These are phyloP conservation scores for Cercospora sp. DNA, from an alignment of 2,329 filamentous ascomycete genomes.

Conservation along the genomic window DNA sequence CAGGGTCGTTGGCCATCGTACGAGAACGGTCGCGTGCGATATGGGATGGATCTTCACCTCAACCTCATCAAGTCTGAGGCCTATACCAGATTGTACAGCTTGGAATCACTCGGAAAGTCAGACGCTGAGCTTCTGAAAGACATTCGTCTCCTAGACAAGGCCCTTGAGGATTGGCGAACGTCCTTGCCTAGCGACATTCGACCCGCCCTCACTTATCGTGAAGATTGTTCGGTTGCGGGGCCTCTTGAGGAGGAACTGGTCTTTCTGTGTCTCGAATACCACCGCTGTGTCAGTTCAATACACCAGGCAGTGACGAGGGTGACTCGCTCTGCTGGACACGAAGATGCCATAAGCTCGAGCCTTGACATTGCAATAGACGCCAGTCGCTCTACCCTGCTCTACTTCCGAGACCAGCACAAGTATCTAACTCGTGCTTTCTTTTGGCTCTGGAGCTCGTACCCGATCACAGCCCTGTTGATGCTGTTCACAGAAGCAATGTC, in stretches of 20 bases:
- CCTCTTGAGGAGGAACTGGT: neutral
- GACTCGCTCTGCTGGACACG: neutral
- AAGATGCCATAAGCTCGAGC: neutral
- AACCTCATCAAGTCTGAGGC: neutral
- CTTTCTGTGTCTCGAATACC: neutral
- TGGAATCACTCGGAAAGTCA: neutral
- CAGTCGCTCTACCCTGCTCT: neutral
- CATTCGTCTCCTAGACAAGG: neutral
- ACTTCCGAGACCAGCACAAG: neutral
- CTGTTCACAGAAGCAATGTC: neutral
- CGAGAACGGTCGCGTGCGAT: neutral
- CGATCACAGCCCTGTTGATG: neutral
- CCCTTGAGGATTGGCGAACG: neutral
- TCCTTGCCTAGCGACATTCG: neutral
- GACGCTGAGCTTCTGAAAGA: neutral
- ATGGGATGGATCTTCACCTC: neutral
- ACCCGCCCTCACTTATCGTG: neutral
- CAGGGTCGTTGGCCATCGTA: neutral
- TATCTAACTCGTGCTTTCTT: neutral
- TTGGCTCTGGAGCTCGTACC: neutral
- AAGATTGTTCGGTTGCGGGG: neutral
- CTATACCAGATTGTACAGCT: neutral
- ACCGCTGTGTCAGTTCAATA: neutral
- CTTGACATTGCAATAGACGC: neutral
- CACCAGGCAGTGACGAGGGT: neutral